Conservation (phyloP, 108 stramenopile genomes). For the Nitzschia sp. region DNA sequence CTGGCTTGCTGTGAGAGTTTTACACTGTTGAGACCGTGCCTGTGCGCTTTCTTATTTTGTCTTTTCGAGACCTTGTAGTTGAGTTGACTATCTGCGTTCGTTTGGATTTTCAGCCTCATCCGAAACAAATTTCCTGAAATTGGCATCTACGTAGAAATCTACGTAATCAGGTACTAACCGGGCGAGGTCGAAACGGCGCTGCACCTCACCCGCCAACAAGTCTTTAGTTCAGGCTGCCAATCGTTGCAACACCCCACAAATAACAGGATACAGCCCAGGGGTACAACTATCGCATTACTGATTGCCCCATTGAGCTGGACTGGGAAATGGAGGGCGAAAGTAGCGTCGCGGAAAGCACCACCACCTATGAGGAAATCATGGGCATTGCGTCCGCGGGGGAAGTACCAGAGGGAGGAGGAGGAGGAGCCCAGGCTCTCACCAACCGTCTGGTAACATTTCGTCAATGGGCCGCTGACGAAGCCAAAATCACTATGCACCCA, state of each 20-base stretch:
- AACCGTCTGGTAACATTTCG: constrained; percentile 70
- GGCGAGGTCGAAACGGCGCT: background rate
- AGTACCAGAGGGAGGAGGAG: constrained; percentile 20
- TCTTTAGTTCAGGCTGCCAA: no score
- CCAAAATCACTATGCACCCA: constrained; percentile 62
- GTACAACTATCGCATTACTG: no score
- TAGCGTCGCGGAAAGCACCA: background rate
- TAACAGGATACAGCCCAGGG: no score
- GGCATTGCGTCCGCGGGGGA: constrained; percentile 38
- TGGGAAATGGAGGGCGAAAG: constrained; percentile 4
- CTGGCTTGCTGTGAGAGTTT: no score
- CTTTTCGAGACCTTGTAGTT: no score
- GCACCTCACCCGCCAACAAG: no score
- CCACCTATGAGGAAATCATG: constrained; percentile 47
- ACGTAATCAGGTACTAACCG: constrained; percentile 13
- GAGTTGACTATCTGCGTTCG: no score
- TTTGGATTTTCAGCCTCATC: no score
- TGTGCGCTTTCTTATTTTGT: no score
- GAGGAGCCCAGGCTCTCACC: constrained; percentile 63
- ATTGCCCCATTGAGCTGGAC: background rate
- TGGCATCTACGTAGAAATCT: constrained; percentile 12
- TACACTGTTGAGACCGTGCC: no score
- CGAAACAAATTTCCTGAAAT: no score
- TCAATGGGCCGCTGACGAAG: constrained; percentile 73
- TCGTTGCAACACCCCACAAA: no score